Evolutionary conservation across 352 stramenopile species (phyloP).

Genomic region (Thraustochytrium striatum): DNA sequence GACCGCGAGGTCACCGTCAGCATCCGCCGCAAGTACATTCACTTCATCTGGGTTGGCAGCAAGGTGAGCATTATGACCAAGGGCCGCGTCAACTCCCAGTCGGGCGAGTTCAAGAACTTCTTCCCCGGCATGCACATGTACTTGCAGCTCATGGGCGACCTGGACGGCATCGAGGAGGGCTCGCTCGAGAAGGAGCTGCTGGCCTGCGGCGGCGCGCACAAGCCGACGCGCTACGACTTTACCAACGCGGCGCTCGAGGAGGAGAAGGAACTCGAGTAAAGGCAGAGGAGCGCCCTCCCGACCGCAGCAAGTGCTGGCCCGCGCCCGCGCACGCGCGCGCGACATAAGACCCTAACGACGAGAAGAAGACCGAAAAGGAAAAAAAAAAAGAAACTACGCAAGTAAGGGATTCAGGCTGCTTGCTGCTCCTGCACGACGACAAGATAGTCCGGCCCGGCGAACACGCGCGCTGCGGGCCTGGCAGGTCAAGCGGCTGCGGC

Average conservation of each 20-base stretch:
- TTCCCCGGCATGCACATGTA: conserved; percentile 13
- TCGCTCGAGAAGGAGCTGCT: conserved; percentile 13
- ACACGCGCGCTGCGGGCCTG: not conserved
- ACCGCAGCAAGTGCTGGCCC: too few species aligned
- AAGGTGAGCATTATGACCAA: conserved; percentile 25
- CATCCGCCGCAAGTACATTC: conserved; percentile 45
- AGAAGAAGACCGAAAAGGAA: too few species aligned
- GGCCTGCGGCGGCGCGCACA: conserved; percentile 2
- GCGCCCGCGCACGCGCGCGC: too few species aligned
- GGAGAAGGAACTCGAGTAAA: conserved; percentile 17
- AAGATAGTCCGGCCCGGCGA: not conserved
- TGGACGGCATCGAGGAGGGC: conserved; percentile 25
- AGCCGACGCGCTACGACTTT: conserved; percentile 43
- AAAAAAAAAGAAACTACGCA: too few species aligned
- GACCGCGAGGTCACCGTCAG: conserved; percentile 35
- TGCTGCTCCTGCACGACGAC: too few species aligned
- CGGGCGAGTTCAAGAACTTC: not conserved
- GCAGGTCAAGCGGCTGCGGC: conserved; percentile 2
- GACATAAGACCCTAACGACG: too few species aligned
- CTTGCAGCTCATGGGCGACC: conserved; percentile 26
- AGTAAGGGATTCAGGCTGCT: too few species aligned
- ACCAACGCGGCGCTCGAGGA: conserved; percentile 24
- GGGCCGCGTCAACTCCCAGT: conserved; percentile 27
- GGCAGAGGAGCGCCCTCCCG: too few species aligned
- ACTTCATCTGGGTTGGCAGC: conserved; percentile 32